Conservation (phyloP, 352 stramenopile genomes). For the Globisporangium heterothallicum region DNA sequence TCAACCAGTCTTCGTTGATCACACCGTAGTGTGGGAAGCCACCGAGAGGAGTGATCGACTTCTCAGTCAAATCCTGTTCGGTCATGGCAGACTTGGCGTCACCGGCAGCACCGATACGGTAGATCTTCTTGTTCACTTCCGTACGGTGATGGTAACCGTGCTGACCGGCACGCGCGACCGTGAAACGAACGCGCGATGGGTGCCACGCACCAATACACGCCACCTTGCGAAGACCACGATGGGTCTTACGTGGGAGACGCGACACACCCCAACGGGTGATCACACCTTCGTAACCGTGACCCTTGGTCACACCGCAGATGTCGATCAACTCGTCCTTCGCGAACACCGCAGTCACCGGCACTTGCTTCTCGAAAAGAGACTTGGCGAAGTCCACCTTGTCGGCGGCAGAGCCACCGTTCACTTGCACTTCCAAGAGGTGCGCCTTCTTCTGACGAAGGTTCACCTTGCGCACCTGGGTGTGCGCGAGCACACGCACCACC, state of each 20-base stretch:
- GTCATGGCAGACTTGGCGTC: constrained; percentile 96
- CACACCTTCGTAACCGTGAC: constrained; percentile 98
- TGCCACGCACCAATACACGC: constrained; percentile 99
- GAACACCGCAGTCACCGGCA: constrained; percentile 94
- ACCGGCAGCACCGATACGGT: constrained; percentile 93
- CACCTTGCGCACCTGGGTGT: constrained; percentile 99
- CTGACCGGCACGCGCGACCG: constrained; percentile 98
- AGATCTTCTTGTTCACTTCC: constrained; percentile 99
- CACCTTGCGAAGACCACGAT: constrained; percentile 99
- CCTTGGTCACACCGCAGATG: constrained; percentile 98
- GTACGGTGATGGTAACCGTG: constrained; percentile 99
- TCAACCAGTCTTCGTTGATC: constrained; percentile 99
- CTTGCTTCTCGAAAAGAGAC: constrained; percentile 98
- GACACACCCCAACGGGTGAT: constrained; percentile 99
- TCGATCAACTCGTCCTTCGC: constrained; percentile 99
- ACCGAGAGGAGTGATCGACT: constrained; percentile 99
- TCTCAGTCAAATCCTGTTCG: constrained; percentile 99
- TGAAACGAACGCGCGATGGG: constrained; percentile 97
- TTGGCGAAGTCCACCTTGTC: constrained; percentile 99
- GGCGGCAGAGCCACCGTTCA: constrained; percentile 96
- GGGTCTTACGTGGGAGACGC: constrained; percentile 99
- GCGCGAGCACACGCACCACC: constrained; percentile 98
- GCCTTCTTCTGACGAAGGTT: constrained; percentile 99
- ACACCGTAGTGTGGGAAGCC: constrained; percentile 99
- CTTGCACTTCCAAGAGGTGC: constrained; percentile 99